Evolutionary conservation across 768 basidiomycete genomes (phyloP).

Genomic region (Leccinum incarnatum): DNA sequence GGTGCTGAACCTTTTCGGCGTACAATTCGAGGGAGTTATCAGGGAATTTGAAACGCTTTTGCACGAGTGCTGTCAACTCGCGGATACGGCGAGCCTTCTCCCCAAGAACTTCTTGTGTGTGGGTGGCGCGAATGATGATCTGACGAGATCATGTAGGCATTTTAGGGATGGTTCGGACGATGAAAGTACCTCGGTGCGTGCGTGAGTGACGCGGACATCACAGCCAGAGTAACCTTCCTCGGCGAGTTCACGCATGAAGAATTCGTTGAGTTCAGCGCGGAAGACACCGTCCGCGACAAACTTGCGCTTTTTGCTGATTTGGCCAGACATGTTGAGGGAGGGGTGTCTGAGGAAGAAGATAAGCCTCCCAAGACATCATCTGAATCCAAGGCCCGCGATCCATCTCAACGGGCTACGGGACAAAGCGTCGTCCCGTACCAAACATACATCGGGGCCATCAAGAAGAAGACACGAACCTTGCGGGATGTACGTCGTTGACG

Average conservation of each 20-base stretch:
- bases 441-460: not conserved
- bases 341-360: constrained; percentile 19
- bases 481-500: constrained; percentile 15
- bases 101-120: constrained; percentile 97
- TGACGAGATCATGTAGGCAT: constrained; percentile 26
- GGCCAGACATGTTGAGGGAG: constrained; percentile 63
- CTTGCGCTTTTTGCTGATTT: constrained; percentile 98
- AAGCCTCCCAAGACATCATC: constrained; percentile 22
- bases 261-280: constrained; percentile 98
- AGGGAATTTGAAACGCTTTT: constrained; percentile 99
- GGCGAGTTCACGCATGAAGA: constrained; percentile 96
- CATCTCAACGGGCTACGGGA: constrained; percentile 13
- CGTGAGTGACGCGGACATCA: constrained; percentile 99
- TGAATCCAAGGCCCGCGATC: constrained; percentile 13
- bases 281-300: constrained; percentile 98
- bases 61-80: constrained; percentile 96
- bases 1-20: constrained; percentile 98
- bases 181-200: constrained; percentile 82
- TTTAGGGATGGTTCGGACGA: constrained; percentile 1
- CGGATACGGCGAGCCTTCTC: constrained; percentile 99
- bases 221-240: constrained; percentile 99
- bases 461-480: constrained; percentile 24
- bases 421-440: not conserved
- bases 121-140: constrained; percentile 99
- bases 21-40: constrained; percentile 98